These are phyloP conservation scores for Podila epigama DNA, from an alignment of 192 early-diverging fungal species.

Conservation along the genomic window DNA sequence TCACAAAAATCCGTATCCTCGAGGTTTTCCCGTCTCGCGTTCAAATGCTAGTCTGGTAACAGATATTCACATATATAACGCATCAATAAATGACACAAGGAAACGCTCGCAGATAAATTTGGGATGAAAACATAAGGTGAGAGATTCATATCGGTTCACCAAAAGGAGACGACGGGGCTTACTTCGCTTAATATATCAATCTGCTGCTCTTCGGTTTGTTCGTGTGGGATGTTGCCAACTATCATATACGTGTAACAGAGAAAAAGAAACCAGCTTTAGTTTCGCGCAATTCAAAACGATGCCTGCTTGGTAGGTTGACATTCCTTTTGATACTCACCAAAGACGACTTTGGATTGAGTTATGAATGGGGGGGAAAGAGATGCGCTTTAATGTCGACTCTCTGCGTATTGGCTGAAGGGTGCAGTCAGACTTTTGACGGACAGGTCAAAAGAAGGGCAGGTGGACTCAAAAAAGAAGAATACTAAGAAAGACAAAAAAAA, in stretches of 20 bases:
- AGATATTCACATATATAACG: not conserved
- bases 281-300: too few species aligned
- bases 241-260: slow-evolving; percentile 2
- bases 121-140: not conserved
- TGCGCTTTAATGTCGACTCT: too few species aligned
- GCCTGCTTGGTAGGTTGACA: too few species aligned
- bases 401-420: not conserved
- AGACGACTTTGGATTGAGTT: slow-evolving; percentile 53
- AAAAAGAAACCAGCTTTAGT: not conserved
- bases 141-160: slow-evolving; percentile 14
- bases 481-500: too few species aligned
- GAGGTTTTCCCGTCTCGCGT: slow-evolving; percentile 84
- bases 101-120: not conserved
- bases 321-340: slow-evolving; percentile 46
- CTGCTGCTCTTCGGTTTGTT: slow-evolving; percentile 91
- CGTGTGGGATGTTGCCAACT: slow-evolving; percentile 88
- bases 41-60: slow-evolving; percentile 84
- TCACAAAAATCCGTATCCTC: slow-evolving; percentile 97
- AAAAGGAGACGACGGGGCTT: slow-evolving; percentile 82
- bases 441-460: too few species aligned
- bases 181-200: slow-evolving; percentile 92
- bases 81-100: too few species aligned
- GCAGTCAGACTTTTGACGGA: not conserved
- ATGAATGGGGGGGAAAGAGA: not conserved
- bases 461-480: too few species aligned